Percentiles rank a stretch among this genome's conserved stretches.
Conservation (phyloP, 2,329 filamentous ascomycete genomes). For the Monilinia fructigena region DNA sequence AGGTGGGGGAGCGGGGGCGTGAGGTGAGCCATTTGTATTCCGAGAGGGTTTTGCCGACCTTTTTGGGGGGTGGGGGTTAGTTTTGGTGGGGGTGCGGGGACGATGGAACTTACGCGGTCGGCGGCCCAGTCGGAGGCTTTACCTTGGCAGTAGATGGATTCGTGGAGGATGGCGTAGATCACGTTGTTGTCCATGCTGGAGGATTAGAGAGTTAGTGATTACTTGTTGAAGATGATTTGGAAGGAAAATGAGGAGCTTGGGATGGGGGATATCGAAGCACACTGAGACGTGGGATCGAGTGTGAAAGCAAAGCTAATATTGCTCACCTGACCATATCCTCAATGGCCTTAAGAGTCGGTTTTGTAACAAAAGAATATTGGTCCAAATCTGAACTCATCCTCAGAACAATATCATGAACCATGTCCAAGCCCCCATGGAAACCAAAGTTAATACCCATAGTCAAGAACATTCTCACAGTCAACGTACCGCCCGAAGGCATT, state of each 20-base stretch:
- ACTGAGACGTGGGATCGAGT: background rate
- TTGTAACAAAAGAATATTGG: conserved; percentile 72
- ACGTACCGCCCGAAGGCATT: conserved; percentile 67
- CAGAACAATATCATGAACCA: conserved; percentile 71
- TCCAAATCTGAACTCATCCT: conserved; percentile 70
- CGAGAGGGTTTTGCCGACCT: conserved; percentile 17
- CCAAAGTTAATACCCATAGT: conserved; percentile 79
- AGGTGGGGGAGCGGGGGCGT: conserved; percentile 37
- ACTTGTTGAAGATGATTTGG: background rate
- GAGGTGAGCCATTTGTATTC: conserved; percentile 45
- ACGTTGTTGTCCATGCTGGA: conserved; percentile 13
- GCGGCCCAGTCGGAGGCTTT: conserved; percentile 73
- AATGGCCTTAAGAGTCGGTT: conserved; percentile 65
- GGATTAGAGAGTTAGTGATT: background rate
- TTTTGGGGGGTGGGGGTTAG: background rate
- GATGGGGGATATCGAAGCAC: no score
- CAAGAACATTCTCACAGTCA: conserved; percentile 74
- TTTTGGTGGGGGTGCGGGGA: background rate
- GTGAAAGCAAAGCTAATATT: background rate
- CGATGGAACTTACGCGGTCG: conserved; percentile 45
- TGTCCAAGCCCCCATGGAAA: conserved; percentile 72
- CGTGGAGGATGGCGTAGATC: conserved; percentile 57
- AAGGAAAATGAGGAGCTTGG: background rate
- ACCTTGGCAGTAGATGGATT: conserved; percentile 78
- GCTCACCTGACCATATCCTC: conserved; percentile 51